phyloP scores from a whole-genome alignment of 176 grass and related monocot species.

The Phoenix dactylifera region DNA sequence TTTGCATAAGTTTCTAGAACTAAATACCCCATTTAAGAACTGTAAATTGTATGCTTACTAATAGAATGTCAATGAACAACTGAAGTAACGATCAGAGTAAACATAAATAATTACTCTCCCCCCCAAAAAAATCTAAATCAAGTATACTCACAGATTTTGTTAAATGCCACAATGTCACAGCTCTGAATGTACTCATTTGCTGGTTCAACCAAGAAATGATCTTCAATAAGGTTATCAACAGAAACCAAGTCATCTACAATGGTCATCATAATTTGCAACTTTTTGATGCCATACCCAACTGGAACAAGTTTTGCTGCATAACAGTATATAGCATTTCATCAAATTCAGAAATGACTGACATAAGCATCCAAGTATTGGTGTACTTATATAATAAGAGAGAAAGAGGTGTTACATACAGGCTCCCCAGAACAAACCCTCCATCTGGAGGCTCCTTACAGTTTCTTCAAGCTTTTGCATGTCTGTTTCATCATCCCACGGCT shows the following conservation, averaged over 20 bases:
- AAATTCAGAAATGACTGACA: too few relatives aligned
- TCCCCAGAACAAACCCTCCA: constrained; percentile 92
- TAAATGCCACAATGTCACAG: constrained; percentile 94
- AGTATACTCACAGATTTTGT: constrained; percentile 81
- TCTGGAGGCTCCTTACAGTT: constrained; percentile 58
- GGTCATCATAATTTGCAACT: constrained; percentile 97
- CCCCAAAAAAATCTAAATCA: too few relatives aligned
- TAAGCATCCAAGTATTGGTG: too few relatives aligned
- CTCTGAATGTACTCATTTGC: constrained; percentile 85
- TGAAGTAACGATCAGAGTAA: too few relatives aligned
- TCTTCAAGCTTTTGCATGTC: constrained; percentile 97
- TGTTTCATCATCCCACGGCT: constrained; percentile 87
- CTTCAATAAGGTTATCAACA: constrained; percentile 65
- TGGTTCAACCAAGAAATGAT: constrained; percentile 37
- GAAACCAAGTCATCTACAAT: constrained; percentile 93
- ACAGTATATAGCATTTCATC: too few relatives aligned
- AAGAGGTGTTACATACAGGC: constrained; percentile 57
- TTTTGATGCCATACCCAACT: constrained; percentile 97
- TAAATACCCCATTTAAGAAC: too few relatives aligned
- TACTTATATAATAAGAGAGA: neutral
- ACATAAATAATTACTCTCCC: too few relatives aligned
- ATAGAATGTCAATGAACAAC: too few relatives aligned
- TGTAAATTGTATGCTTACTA: too few relatives aligned
- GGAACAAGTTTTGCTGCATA: constrained; percentile 77
- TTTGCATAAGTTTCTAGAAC: too few relatives aligned